Evolutionary conservation across 805 yeast genomes (phyloP), one percentile per base, ranked within the genome.

Genomic region (Starmerella apis): DNA sequence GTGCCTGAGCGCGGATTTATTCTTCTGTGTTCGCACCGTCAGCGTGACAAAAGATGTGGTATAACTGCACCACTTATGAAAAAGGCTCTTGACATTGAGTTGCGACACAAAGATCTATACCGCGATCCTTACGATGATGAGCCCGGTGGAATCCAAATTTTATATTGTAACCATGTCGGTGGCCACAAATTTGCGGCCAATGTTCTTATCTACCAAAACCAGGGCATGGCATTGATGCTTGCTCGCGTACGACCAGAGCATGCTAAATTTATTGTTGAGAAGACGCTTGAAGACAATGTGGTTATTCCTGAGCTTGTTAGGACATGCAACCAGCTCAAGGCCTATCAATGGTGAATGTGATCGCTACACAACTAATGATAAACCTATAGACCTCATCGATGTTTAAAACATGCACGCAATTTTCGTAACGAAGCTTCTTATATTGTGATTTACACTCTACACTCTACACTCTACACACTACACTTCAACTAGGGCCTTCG

Each of bases 171-270:
- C 61, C 98, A 90, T 65, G 83, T 90, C 24, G 98, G 98, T 6
- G 97, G 97, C 4, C 98, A 90, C 67, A 92, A 92, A 65, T 92
- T 72, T 66, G 86, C 92, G 1, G 96, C 96, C 2, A 90, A 90
- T 64, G 83, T 86, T 3, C 73, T 86, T 46, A 76, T 90, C 14
- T 87, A 86, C 62, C 68, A 79, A 56, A 79, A 74, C 55, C 68
- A 76, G 10, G 94, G 92, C 5, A 83, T 84, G 56, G 79, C 81
- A 51, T 76, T 87, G 25, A 87, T 96, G 96, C 69, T 86, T 62
- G 98, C 94, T 0, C 74, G 90, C 53, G 81, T 94, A 49, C 72
- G 77, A 3, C 97, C 97, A 3, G 71, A 73, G 46, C 84, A 86
- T 59, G 83, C 81, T 22, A 73, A 74, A 50, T 81, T 83, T 2